phyloP scores from a whole-genome alignment of 225 moss, liverwort and hornwort species.

The Pseudoscleropodium purum region DNA sequence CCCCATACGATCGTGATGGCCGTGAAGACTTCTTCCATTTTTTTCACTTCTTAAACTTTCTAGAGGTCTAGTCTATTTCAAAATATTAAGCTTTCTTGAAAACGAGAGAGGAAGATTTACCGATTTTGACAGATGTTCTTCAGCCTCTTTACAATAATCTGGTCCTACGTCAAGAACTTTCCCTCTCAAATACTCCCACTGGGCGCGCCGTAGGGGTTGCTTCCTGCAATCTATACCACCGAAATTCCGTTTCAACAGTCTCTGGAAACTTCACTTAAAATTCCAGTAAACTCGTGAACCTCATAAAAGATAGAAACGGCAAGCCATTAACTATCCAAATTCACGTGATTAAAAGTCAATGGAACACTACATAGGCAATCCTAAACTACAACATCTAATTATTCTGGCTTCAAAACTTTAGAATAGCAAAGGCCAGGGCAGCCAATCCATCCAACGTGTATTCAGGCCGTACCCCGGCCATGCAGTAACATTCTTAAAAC shows the following conservation, averaged over 20 bases:
- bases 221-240: conserved; percentile 44
- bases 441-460: neutral
- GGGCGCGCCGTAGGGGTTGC: conserved; percentile 23
- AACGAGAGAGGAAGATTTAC: neutral
- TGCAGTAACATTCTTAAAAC: conserved; percentile 5
- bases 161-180: conserved; percentile 53
- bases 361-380: neutral
- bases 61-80: neutral
- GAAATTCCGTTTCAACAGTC: neutral
- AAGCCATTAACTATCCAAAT: neutral
- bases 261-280: neutral
- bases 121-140: conserved; percentile 62
- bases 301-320: neutral
- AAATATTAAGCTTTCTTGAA: neutral
- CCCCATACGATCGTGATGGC: neutral
- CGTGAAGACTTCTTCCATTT: neutral
- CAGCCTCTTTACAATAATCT: conserved; percentile 53
- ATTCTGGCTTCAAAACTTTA: neutral
- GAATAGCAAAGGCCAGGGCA: neutral
- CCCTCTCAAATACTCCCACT: conserved; percentile 59
- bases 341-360: neutral
- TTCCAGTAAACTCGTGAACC: neutral
- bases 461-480: neutral
- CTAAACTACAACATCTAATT: neutral
- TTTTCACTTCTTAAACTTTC: neutral